These are phyloP conservation scores for Hymenoscyphus linearis DNA, from an alignment of 2,329 filamentous ascomycete species.

Conservation along the genomic window DNA sequence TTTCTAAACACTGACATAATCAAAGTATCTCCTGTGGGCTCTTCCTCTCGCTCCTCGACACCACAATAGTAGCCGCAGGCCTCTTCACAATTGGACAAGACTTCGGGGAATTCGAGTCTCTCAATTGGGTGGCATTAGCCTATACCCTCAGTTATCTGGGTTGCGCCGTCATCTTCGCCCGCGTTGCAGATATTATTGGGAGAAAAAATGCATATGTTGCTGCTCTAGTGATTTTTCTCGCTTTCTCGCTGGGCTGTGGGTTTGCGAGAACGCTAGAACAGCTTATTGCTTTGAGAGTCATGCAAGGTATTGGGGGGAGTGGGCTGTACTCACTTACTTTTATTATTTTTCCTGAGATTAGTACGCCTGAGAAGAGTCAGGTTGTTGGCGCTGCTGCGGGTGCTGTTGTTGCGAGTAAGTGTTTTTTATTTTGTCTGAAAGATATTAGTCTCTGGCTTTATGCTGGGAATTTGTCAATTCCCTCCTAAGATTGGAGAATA, in stretches of 20 bases:
- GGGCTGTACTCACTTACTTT: conserved; percentile 12
- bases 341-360: conserved; percentile 9
- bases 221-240: conserved; percentile 48
- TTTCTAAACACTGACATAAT: neutral
- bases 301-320: conserved; percentile 10
- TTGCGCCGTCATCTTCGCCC: conserved; percentile 49
- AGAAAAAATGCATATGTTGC: conserved; percentile 44
- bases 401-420: conserved; percentile 18
- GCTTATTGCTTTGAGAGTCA: conserved; percentile 18
- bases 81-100: conserved; percentile 50
- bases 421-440: neutral
- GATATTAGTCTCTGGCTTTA: neutral
- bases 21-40: conserved; percentile 46
- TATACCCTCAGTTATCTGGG: conserved; percentile 41
- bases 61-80: conserved; percentile 55
- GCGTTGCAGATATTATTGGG: conserved; percentile 50
- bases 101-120: conserved; percentile 39
- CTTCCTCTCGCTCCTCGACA: conserved; percentile 56
- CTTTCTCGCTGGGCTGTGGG: conserved; percentile 51
- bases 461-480: neutral
- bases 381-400: conserved; percentile 5
- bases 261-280: conserved; percentile 39
- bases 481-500: neutral
- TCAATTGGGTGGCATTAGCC: conserved; percentile 51
- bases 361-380: neutral